Evolutionary conservation across 768 basidiomycete genomes (phyloP).

Genomic region (Dentipellis fragilis): DNA sequence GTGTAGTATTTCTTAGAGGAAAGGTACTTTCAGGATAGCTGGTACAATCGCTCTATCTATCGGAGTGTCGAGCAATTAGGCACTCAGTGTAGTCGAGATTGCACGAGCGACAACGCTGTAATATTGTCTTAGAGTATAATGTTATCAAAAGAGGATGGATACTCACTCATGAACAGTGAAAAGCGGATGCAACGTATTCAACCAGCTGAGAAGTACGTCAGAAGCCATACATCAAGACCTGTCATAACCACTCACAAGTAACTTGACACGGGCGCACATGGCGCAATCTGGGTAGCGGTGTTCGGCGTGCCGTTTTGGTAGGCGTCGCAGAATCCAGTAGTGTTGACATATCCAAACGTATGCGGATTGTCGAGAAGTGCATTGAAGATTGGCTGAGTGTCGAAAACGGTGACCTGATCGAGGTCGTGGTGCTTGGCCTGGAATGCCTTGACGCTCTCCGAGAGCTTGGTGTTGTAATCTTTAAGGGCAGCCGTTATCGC

Average conservation of each 20-base stretch:
- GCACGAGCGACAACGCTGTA: background rate
- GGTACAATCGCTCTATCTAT: no score
- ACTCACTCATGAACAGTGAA: conserved; percentile 51
- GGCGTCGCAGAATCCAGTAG: conserved; percentile 47
- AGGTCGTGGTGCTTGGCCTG: conserved; percentile 30
- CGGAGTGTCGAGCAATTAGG: background rate
- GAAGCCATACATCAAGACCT: background rate
- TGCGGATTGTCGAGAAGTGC: conserved; percentile 41
- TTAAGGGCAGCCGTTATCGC: conserved; percentile 27
- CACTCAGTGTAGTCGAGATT: background rate
- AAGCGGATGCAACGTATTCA: conserved; percentile 50
- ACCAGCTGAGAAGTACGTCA: conserved; percentile 32
- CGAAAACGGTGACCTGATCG: conserved; percentile 38
- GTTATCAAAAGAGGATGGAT: background rate
- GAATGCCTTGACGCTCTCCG: conserved; percentile 28
- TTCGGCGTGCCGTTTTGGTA: conserved; percentile 50
- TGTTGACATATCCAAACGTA: conserved; percentile 47
- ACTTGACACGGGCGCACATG: conserved; percentile 52
- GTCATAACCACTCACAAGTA: conserved; percentile 42
- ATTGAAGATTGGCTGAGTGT: conserved; percentile 51
- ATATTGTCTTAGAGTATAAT: background rate
- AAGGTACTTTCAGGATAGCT: no score
- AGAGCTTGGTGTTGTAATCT: conserved; percentile 43
- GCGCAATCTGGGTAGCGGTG: conserved; percentile 40
- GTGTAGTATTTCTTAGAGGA: no score